phyloP scores from a whole-genome alignment of 768 basidiomycete genomes.

The Podaxis carcinomalis region DNA sequence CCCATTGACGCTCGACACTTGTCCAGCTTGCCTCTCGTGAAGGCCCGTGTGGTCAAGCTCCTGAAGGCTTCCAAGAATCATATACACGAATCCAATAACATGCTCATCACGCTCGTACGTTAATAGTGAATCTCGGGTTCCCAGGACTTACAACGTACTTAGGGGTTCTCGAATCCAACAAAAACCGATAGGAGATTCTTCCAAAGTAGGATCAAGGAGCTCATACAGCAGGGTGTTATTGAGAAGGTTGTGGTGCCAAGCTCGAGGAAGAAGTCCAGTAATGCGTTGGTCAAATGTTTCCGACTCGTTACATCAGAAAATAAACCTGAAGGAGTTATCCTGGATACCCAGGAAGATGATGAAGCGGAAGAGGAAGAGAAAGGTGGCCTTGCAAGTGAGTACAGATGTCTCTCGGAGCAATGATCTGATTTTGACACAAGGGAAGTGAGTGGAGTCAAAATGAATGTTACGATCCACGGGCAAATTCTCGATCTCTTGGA shows the following conservation, averaged over 20 bases:
- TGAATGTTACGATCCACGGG: constrained; percentile 68
- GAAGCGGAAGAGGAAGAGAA: constrained; percentile 20
- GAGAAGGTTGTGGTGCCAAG: constrained; percentile 72
- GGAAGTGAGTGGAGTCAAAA: constrained; percentile 38
- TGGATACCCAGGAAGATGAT: constrained; percentile 41
- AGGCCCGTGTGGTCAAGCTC: constrained; percentile 65
- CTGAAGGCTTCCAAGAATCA: constrained; percentile 65
- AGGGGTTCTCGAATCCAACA: constrained; percentile 76
- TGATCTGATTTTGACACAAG: background rate
- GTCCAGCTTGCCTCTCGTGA: constrained; percentile 69
- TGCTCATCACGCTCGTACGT: constrained; percentile 74
- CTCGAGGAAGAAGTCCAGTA: constrained; percentile 42
- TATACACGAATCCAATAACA: constrained; percentile 70
- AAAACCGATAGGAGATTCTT: constrained; percentile 84
- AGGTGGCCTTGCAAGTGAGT: constrained; percentile 31
- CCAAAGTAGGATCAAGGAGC: constrained; percentile 64
- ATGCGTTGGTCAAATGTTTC: constrained; percentile 57
- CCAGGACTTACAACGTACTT: background rate
- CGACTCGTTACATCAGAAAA: constrained; percentile 51
- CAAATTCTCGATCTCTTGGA: constrained; percentile 76
- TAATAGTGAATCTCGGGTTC: background rate
- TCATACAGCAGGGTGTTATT: constrained; percentile 68
- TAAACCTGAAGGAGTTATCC: constrained; percentile 30
- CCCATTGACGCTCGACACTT: constrained; percentile 77
- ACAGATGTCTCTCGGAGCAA: background rate